These are phyloP conservation scores for Lyophyllum shimeji DNA, from an alignment of 768 basidiomycete species.

Conservation along the genomic window DNA sequence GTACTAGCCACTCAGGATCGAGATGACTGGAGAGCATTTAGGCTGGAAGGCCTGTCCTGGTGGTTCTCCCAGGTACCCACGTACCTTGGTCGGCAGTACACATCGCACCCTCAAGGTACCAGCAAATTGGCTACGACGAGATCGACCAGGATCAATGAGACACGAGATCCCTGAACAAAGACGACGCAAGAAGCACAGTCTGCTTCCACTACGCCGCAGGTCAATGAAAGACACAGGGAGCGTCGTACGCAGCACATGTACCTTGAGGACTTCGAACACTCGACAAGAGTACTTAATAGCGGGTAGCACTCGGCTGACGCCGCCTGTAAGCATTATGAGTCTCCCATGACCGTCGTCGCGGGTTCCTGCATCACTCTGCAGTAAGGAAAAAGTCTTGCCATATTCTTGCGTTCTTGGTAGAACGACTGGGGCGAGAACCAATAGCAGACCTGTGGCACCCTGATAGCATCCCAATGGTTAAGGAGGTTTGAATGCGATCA, in stretches of 20 bases:
- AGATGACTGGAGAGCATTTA: not conserved
- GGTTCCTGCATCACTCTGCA: too few relatives aligned
- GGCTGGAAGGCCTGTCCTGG: not conserved
- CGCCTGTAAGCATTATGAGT: too few relatives aligned
- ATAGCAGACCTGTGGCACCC: too few relatives aligned
- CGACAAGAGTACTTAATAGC: too few relatives aligned
- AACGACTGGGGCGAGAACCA: too few relatives aligned
- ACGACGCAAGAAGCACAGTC: not conserved
- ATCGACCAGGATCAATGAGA: not conserved
- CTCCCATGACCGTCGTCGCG: too few relatives aligned
- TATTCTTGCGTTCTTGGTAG: too few relatives aligned
- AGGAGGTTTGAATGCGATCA: too few relatives aligned
- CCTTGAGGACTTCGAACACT: too few relatives aligned
- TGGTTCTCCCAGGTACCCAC: not conserved
- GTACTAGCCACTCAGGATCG: not conserved
- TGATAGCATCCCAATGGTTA: too few relatives aligned
- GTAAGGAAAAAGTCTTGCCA: too few relatives aligned
- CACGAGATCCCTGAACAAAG: not conserved
- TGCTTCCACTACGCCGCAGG: not conserved
- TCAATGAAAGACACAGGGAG: not conserved
- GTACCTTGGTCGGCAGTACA: not conserved
- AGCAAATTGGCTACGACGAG: not conserved
- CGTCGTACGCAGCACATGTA: not conserved
- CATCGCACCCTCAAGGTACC: not conserved
- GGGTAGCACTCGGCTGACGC: too few relatives aligned